A percentile compares a stretch with the other conserved stretches of the same genome.
phyloP scores from a whole-genome alignment of 2,329 filamentous ascomycete species.

The Coniochaeta ligniaria region DNA sequence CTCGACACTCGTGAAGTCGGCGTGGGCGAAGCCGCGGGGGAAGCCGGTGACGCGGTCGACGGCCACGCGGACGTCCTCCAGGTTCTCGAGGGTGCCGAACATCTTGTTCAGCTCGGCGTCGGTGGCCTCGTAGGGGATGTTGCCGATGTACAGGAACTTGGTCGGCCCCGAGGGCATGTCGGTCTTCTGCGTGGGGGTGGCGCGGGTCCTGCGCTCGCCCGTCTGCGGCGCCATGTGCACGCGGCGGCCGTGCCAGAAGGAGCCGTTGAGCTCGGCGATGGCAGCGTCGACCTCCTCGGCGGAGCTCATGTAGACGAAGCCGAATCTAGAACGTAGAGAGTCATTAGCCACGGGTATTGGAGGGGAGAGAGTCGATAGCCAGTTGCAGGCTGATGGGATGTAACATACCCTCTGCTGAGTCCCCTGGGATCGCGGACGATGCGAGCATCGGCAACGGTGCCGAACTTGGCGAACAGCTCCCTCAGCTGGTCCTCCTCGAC shows the following conservation, averaged over 20 bases:
- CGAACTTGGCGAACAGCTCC: slow-evolving; percentile 24
- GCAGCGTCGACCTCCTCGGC: slow-evolving; percentile 16
- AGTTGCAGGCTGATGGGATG: too few relatives aligned
- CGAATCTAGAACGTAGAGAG: slow-evolving; percentile 17
- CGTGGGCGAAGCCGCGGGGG: slow-evolving; percentile 77
- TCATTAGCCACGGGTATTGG: background rate
- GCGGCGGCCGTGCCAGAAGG: slow-evolving; percentile 30
- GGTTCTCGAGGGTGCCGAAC: slow-evolving; percentile 63
- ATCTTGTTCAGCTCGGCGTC: slow-evolving; percentile 75
- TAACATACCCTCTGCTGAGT: slow-evolving; percentile 24
- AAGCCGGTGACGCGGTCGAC: slow-evolving; percentile 76
- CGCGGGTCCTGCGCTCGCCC: background rate
- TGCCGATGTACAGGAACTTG: slow-evolving; percentile 65
- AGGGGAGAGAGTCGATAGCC: background rate
- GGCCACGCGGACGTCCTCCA: slow-evolving; percentile 71
- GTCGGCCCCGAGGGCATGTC: slow-evolving; percentile 12
- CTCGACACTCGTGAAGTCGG: slow-evolving; percentile 65
- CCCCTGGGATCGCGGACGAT: slow-evolving; percentile 25
- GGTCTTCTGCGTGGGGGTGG: background rate
- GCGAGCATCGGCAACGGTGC: slow-evolving; percentile 13
- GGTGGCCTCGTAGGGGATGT: slow-evolving; percentile 79
- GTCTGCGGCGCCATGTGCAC: slow-evolving; percentile 6
- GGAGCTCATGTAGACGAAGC: slow-evolving; percentile 22
- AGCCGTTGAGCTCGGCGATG: slow-evolving; percentile 19
- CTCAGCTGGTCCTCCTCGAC: slow-evolving; percentile 24